Conservation (phyloP, 305 asterid genomes). For the Solanum hybrid region DNA sequence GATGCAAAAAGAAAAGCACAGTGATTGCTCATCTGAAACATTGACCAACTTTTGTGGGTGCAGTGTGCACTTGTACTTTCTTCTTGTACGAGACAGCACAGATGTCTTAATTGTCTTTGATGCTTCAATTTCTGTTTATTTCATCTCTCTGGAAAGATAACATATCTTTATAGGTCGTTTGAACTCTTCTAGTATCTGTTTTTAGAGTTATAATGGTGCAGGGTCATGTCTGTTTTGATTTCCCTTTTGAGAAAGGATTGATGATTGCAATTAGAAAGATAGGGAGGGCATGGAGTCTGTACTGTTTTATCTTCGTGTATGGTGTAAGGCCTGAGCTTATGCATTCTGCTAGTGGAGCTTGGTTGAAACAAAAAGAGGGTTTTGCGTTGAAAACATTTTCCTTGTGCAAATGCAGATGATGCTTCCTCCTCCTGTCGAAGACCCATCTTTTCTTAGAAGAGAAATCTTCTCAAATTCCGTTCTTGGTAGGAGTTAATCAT, state of each 20-base stretch:
- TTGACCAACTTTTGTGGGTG: background rate
- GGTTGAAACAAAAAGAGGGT: background rate
- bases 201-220: background rate
- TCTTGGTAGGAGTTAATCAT: too few species aligned
- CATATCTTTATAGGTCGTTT: background rate
- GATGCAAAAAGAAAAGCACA: background rate
- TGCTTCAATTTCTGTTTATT: background rate
- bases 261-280: background rate
- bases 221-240: background rate
- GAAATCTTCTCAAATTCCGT: background rate
- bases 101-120: background rate
- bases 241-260: background rate
- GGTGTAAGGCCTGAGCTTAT: background rate
- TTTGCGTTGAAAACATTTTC: background rate
- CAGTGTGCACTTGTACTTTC: background rate
- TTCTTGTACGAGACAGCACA: background rate
- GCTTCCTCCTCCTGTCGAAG: background rate
- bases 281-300: background rate
- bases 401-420: background rate
- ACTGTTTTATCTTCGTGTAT: background rate
- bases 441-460: background rate
- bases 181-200: background rate
- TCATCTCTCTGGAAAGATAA: background rate
- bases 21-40: background rate
- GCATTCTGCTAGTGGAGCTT: background rate